phyloP scores from a whole-genome alignment of 257 asterid species.

The Capsicum rhomboideum region DNA sequence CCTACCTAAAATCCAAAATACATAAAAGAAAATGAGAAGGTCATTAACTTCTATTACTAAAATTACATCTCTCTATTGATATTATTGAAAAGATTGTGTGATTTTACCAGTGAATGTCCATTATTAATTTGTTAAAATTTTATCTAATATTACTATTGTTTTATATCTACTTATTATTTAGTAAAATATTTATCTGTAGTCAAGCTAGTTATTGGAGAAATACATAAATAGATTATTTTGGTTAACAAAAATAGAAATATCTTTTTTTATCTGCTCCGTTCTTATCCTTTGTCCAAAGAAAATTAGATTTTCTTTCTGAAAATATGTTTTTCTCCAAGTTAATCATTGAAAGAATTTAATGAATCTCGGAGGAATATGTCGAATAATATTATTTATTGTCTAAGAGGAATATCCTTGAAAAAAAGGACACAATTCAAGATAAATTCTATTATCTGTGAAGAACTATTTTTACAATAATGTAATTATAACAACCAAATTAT shows the following conservation, averaged over 20 bases:
- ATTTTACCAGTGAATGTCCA: background rate
- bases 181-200: background rate
- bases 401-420: background rate
- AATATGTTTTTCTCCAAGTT: background rate
- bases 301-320: background rate
- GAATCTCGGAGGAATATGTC: background rate
- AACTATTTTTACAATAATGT: too few species aligned
- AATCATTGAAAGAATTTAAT: background rate
- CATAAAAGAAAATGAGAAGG: background rate
- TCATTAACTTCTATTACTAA: background rate
- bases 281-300: background rate
- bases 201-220: background rate
- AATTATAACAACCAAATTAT: too few species aligned
- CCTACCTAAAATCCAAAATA: background rate
- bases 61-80: background rate
- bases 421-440: background rate
- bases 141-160: too few species aligned
- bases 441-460: background rate
- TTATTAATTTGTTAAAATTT: background rate
- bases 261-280: background rate
- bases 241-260: background rate
- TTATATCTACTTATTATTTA: background rate
- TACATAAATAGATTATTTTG: background rate
- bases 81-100: background rate
- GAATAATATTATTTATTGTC: background rate